Evolutionary conservation across 345 rosid species (phyloP), one percentile per base, ranked within the genome.

Genomic region (Schrenkiella parvula): DNA sequence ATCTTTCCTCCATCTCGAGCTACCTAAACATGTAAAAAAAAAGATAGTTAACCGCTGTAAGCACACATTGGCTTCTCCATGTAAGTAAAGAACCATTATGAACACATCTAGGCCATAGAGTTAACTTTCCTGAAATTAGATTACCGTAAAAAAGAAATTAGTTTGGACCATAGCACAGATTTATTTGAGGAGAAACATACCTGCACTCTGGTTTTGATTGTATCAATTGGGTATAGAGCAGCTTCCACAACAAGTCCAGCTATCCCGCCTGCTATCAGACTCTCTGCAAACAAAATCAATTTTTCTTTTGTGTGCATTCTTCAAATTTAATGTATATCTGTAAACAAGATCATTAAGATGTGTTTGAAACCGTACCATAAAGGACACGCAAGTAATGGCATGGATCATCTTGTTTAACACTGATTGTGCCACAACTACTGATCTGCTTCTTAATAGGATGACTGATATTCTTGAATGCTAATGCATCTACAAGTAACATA

Each of bases 191-290:
- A 58, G 42, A 57, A 71, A 69, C 1, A n/a, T 52, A 82, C 98
- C 83, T 92, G 98, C 1, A 92, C 77, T 58, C 96, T 80, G 60
- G 98, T 92, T 81, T 88, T 92, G 56, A 89, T 85, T 2, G 98
- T 92, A 82, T 92, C 98, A 68, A 92, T 81, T 41, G 98, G 96
- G 75, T 92, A 92, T 43, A 92, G 70, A 57, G 87, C 86, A 15
- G 98, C 85, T 80, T 92, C 96, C 8, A 87, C 98, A 38, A 86
- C 78, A 71, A 88, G 85, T 64, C 98, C 98, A 71, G 95, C 92
- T 19, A 84, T 54, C 35, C 92, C 95, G 71, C 96, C 98, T 28
- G 96, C 87, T 47, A 89, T 48, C 55, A 84, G 66, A 31, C 86
- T 84, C 82, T 88, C 96, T 92, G 80, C 66, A 78, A 78, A 64